phyloP scores from a whole-genome alignment of 768 basidiomycete genomes.

The Lactarius hengduanensis region DNA sequence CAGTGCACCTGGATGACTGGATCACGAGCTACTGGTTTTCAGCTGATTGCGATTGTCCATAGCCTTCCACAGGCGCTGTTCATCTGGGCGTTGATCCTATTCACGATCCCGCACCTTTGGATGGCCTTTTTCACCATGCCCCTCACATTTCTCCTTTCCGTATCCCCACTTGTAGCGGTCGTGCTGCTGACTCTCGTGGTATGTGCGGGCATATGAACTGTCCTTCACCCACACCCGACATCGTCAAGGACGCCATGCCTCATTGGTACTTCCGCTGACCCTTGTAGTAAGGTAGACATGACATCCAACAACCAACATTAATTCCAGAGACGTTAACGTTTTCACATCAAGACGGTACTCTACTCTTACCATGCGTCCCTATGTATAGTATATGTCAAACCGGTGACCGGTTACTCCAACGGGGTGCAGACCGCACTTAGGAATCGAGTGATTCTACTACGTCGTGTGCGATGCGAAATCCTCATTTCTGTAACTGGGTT shows the following conservation, averaged over 20 bases:
- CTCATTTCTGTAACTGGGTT: background rate
- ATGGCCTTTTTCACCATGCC: background rate
- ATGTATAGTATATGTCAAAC: background rate
- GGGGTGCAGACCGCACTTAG: background rate
- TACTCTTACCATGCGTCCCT: background rate
- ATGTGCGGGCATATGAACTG: background rate
- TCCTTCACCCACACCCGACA: constrained; percentile 3
- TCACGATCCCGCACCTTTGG: constrained; percentile 10
- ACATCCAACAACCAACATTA: background rate
- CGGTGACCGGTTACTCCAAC: background rate
- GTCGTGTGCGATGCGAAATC: background rate
- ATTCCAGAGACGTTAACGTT: background rate
- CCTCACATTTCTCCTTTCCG: background rate
- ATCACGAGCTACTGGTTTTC: constrained; percentile 4
- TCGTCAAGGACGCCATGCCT: background rate
- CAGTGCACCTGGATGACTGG: background rate
- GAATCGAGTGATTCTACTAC: background rate
- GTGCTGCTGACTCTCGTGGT: background rate
- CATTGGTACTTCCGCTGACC: background rate
- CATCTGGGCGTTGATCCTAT: constrained; percentile 11
- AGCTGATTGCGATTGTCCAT: constrained; percentile 15
- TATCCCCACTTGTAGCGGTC: background rate
- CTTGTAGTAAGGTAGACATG: background rate
- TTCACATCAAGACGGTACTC: background rate
- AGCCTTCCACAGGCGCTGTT: constrained; percentile 14